Percentiles rank a stretch among this genome's conserved stretches.
These are phyloP conservation scores for Alternaria conjuncta DNA, from an alignment of 2,329 filamentous ascomycete species.

Conservation along the genomic window DNA sequence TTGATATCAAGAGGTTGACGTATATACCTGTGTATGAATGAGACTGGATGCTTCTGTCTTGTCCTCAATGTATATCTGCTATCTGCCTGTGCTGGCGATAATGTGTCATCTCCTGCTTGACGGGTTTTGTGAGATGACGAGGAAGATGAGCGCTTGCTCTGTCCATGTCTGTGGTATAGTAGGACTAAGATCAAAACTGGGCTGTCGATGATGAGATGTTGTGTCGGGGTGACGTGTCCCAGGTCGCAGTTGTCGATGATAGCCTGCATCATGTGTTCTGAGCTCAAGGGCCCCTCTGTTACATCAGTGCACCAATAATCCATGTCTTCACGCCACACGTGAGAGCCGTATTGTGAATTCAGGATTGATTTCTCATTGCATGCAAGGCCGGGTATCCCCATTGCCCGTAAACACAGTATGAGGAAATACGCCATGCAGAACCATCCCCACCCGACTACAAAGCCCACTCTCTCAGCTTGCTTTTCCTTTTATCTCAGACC, in stretches of 20 bases:
- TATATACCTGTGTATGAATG: neutral
- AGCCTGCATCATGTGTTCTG: neutral
- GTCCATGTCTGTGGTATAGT: neutral
- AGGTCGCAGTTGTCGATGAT: neutral
- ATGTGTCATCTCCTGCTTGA: neutral
- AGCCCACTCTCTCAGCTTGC: conserved; percentile 3
- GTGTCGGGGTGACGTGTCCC: neutral
- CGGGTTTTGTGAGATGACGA: neutral
- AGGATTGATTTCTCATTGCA: conserved; percentile 34
- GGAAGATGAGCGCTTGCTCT: neutral
- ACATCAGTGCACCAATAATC: neutral
- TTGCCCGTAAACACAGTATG: conserved; percentile 16
- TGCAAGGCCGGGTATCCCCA: conserved; percentile 26
- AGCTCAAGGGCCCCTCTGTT: neutral
- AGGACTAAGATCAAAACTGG: neutral
- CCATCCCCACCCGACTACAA: conserved; percentile 23
- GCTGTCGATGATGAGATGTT: neutral
- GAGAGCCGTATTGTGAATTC: conserved; percentile 18
- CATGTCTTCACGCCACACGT: neutral
- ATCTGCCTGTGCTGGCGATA: neutral
- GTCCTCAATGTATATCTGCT: neutral
- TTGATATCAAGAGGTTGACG: neutral
- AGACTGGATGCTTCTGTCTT: neutral
- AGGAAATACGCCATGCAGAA: conserved; percentile 34
- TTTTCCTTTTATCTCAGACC: neutral